Evolutionary conservation across 331 rosid genomes (phyloP).

Genomic region (Pyrus hybrid): DNA sequence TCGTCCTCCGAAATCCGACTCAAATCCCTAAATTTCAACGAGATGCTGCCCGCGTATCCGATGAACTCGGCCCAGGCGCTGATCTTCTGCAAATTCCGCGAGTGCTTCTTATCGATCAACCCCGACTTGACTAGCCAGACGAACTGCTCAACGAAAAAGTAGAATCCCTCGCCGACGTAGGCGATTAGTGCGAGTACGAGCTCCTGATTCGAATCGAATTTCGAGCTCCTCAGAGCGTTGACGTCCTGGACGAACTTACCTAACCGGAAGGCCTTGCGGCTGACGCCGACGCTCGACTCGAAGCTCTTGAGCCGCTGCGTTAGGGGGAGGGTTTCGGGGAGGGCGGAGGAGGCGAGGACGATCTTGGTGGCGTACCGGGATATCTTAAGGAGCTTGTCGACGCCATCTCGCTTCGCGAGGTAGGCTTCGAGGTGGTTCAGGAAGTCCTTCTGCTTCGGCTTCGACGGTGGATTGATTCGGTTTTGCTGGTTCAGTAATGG

Average conservation of each 20-base stretch:
- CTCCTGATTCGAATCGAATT: constrained; percentile 17
- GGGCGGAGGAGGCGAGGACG: constrained; percentile 48
- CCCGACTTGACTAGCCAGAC: constrained; percentile 75
- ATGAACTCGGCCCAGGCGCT: constrained; percentile 78
- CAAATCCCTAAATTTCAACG: constrained; percentile 57
- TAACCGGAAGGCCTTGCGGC: constrained; percentile 79
- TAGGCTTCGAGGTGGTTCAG: constrained; percentile 56
- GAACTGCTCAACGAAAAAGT: constrained; percentile 70
- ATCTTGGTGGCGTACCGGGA: constrained; percentile 67
- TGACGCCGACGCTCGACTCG: constrained; percentile 79
- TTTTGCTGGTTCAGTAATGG: constrained; percentile 2
- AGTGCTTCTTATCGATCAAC: constrained; percentile 44
- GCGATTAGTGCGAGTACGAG: constrained; percentile 37
- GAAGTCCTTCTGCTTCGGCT: constrained; percentile 35
- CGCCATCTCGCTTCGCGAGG: constrained; percentile 83
- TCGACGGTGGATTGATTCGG: background rate
- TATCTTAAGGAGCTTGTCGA: constrained; percentile 81
- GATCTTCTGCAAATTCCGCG: constrained; percentile 26
- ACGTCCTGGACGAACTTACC: constrained; percentile 78
- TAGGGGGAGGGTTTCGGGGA: constrained; percentile 40
- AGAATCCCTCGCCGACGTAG: constrained; percentile 69
- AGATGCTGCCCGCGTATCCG: constrained; percentile 61
- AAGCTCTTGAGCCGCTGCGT: constrained; percentile 51
- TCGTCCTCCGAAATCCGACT: constrained; percentile 34
- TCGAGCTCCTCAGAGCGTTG: constrained; percentile 45